phyloP scores from a whole-genome alignment of 768 basidiomycete species.

The Albatrellus ellisii region DNA sequence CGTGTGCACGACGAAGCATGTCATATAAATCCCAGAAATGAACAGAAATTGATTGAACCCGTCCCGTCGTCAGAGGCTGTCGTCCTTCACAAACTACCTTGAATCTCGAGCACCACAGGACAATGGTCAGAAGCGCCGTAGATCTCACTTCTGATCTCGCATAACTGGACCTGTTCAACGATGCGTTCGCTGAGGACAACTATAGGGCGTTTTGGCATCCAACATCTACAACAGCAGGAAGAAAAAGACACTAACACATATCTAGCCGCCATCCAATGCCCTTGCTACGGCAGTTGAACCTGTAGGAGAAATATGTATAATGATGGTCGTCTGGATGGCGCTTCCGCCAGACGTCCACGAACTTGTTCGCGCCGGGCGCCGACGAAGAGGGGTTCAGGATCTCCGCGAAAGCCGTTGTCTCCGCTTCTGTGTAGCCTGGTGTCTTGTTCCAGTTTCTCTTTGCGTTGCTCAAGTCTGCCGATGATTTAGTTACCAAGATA shows the following conservation, averaged over 20 bases:
- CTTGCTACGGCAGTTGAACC: constrained; percentile 68
- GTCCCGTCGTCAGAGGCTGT: too few species aligned
- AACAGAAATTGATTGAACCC: too few species aligned
- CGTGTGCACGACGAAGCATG: too few species aligned
- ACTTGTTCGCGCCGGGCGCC: constrained; percentile 23
- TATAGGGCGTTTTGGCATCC: constrained; percentile 18
- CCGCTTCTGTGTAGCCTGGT: constrained; percentile 71
- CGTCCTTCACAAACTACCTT: background rate
- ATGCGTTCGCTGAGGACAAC: constrained; percentile 70
- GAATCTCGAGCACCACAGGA: constrained; percentile 66
- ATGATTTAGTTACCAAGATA: background rate
- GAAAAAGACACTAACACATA: constrained; percentile 40
- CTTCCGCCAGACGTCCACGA: constrained; percentile 73
- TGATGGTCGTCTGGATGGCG: constrained; percentile 54
- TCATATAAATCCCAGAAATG: too few species aligned
- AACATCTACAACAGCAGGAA: constrained; percentile 1
- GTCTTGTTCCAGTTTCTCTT: constrained; percentile 82
- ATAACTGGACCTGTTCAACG: constrained; percentile 51
- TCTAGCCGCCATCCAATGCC: constrained; percentile 84
- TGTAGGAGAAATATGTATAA: constrained; percentile 78
- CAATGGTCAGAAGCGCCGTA: constrained; percentile 84
- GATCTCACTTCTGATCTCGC: constrained; percentile 76
- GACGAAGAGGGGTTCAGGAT: constrained; percentile 43
- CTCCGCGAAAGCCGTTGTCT: constrained; percentile 61
- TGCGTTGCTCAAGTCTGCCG: constrained; percentile 53